phyloP scores from a whole-genome alignment of 2,329 filamentous ascomycete genomes.

The Penicillium fuscoglaucum region DNA sequence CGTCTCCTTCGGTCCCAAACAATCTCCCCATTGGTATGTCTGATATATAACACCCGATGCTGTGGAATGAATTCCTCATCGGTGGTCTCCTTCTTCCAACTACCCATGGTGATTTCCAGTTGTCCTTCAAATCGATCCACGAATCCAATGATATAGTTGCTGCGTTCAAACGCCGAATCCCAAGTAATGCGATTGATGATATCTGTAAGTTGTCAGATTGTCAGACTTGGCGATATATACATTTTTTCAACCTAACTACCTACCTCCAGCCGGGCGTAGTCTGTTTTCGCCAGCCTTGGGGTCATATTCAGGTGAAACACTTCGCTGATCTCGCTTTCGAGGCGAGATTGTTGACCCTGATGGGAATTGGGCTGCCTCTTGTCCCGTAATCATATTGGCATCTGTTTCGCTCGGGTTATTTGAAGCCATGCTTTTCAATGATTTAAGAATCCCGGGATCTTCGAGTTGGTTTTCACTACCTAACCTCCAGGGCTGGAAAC shows the following conservation, averaged over 20 bases:
- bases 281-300: constrained; percentile 19
- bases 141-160: constrained; percentile 55
- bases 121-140: constrained; percentile 54
- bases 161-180: constrained; percentile 48
- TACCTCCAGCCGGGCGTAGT: constrained; percentile 22
- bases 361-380: background rate
- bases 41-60: constrained; percentile 55
- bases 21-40: constrained; percentile 39
- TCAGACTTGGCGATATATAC: background rate
- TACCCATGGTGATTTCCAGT: constrained; percentile 49
- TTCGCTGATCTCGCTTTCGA: background rate
- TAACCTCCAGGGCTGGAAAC: no score
- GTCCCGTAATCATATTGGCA: background rate
- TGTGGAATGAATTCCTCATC: constrained; percentile 59
- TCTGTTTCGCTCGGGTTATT: background rate
- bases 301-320: constrained; percentile 3
- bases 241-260: background rate
- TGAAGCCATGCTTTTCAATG: background rate
- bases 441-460: no score
- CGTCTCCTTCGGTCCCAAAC: constrained; percentile 54
- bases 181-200: constrained; percentile 53
- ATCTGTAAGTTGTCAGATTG: constrained; percentile 30
- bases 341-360: no score
- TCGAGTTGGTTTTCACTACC: background rate
- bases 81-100: constrained; percentile 56